Evolutionary conservation across 305 asterid species (phyloP).

Genomic region (Fraxinus sp.): DNA sequence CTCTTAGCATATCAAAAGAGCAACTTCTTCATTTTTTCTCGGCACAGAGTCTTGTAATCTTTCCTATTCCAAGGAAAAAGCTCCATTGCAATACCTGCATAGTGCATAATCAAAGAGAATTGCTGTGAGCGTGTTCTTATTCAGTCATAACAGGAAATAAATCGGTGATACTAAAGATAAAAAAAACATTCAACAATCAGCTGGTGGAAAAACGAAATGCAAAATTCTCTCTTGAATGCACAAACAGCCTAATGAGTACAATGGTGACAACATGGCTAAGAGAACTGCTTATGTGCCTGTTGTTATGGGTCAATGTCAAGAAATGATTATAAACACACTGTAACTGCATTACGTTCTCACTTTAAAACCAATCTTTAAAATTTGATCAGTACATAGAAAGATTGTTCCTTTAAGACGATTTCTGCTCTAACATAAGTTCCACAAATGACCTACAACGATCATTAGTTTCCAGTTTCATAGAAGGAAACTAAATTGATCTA

Average conservation of each 20-base stretch:
- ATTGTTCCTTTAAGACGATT: not conserved
- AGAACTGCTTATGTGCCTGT: not conserved
- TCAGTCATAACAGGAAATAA: not conserved
- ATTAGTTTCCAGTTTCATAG: not conserved
- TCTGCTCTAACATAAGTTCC: not conserved
- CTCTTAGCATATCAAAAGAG: not conserved
- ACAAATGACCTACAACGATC: not conserved
- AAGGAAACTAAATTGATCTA: not conserved
- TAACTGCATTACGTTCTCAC: not conserved
- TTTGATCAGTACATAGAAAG: not conserved
- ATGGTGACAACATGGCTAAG: not conserved
- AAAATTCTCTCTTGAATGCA: not conserved
- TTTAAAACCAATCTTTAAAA: not conserved
- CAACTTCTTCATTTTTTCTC: not conserved
- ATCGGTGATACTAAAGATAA: not conserved
- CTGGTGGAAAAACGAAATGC: not conserved
- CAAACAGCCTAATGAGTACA: not conserved
- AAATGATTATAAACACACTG: not conserved
- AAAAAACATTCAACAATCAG: not conserved
- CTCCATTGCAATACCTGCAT: conserved; percentile 80
- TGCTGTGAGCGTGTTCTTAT: not conserved
- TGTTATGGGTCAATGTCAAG: not conserved
- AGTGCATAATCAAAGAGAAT: not conserved
- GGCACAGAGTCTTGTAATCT: not conserved
- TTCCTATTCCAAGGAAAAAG: conserved; percentile 56